Evolutionary conservation across 768 basidiomycete genomes (phyloP), one percentile per base, ranked within the genome.

Genomic region (Rhizopogon vinicolor): DNA sequence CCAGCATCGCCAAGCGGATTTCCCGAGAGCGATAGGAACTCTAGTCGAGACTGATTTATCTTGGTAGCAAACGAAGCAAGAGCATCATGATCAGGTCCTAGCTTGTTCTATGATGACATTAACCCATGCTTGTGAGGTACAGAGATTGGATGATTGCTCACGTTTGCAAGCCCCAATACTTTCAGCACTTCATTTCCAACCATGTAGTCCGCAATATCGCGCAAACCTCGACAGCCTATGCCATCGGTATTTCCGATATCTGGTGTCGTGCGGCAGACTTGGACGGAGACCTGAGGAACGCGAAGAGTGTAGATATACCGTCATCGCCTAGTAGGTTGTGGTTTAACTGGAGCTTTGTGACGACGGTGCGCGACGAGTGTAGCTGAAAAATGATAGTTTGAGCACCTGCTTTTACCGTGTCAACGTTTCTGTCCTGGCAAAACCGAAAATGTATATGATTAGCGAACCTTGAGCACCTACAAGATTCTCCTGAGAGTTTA

Each of bases 321-420:
- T 81, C 78, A 60, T 86, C 79, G 5, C 78, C 78, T 3, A 88
- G 75, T 5, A 72, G 60, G 60, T 85, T 88, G 54, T 84, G 77
- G 10, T 80, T 78, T 22, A 87, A 60, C 18, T 78, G 70, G 33
- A 87, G 71, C 59, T 77, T 80, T 31, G 75, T 76, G 41, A 86
- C 75, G 2, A 64, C 58, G 33, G 61, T 56, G 22, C 72, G 73
- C 22, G 77, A 78, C 14, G 72, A 61, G 2, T 68, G 71, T 28
- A 87, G 74, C 51, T 74, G 67, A 10, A 71, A 65, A 19, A 87
- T 78, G 22, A 87, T 67, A 44, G 73, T 70, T 55, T 77, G 75
- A 5, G 83, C 85, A 45, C 83, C 85, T 85, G 57, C 28, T 46
- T 29, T 39, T 56, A n/a, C 37, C n/a, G 37, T 10, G 22, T 37